A percentile compares a stretch with the other conserved stretches of the same genome.
Conservation (phyloP, 1,284 basidiomycete species). For the Cryptococcus sp. region DNA sequence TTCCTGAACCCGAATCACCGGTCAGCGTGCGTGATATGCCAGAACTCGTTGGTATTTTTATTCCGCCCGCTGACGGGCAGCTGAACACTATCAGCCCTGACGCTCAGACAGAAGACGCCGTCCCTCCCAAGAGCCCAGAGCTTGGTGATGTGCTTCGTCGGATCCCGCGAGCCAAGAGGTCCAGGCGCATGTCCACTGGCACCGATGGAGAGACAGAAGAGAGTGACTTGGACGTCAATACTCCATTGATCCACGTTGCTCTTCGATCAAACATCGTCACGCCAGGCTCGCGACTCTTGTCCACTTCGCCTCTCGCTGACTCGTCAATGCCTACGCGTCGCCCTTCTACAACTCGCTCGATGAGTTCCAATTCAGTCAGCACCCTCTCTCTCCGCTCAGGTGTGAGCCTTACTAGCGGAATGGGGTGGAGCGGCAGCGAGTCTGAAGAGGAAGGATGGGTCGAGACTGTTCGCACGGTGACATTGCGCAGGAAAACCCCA, state of each 20-base stretch:
- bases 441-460: conserved; percentile 45
- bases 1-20: background rate
- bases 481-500: conserved; percentile 18
- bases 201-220: conserved; percentile 24
- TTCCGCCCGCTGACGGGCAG: too few species aligned
- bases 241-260: conserved; percentile 32
- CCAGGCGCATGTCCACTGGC: background rate
- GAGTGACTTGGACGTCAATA: conserved; percentile 35
- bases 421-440: conserved; percentile 42
- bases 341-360: conserved; percentile 2
- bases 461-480: conserved; percentile 24
- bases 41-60: too few species aligned
- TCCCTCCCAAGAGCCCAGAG: conserved; percentile 12
- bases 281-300: conserved; percentile 23
- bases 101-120: too few species aligned
- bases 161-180: conserved; percentile 2
- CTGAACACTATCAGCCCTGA: too few species aligned
- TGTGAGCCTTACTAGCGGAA: conserved; percentile 11
- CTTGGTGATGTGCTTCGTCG: conserved; percentile 5
- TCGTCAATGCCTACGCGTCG: conserved; percentile 1
- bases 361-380: conserved; percentile 8
- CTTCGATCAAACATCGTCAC: conserved; percentile 36
- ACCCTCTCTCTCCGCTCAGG: conserved; percentile 16
- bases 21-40: too few species aligned
- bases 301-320: background rate